These are phyloP conservation scores for Tylopilus vinaceipallidus DNA, from an alignment of 768 basidiomycete species.

Conservation along the genomic window DNA sequence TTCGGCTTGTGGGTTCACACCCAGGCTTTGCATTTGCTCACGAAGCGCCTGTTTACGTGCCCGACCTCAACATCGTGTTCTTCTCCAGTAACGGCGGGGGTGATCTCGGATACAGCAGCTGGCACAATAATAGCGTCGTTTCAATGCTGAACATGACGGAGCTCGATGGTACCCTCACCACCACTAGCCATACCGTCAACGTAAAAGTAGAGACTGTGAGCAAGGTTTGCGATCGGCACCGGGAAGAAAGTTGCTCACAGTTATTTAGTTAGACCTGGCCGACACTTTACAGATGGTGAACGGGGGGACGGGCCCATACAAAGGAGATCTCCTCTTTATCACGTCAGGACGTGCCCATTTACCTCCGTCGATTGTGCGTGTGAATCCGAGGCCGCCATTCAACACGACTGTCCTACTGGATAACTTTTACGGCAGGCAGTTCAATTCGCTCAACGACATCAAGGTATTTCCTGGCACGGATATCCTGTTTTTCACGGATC, in stretches of 20 bases:
- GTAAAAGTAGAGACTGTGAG: slow-evolving; percentile 46
- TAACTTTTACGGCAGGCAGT: slow-evolving; percentile 79
- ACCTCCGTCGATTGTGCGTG: slow-evolving; percentile 61
- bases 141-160: slow-evolving; percentile 60
- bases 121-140: slow-evolving; percentile 61
- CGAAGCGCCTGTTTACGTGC: slow-evolving; percentile 70
- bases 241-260: slow-evolving; percentile 1
- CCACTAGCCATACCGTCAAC: slow-evolving; percentile 39
- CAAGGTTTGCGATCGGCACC: background rate
- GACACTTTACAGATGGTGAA: slow-evolving; percentile 68
- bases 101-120: slow-evolving; percentile 57
- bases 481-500: slow-evolving; percentile 76
- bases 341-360: slow-evolving; percentile 63
- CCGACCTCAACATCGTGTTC: slow-evolving; percentile 64
- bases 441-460: slow-evolving; percentile 81
- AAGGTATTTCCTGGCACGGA: slow-evolving; percentile 68
- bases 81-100: slow-evolving; percentile 75
- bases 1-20: slow-evolving; percentile 61
- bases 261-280: slow-evolving; percentile 52
- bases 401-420: slow-evolving; percentile 71
- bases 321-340: slow-evolving; percentile 55
- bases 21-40: slow-evolving; percentile 72
- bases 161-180: slow-evolving; percentile 45
- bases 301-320: slow-evolving; percentile 64
- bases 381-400: slow-evolving; percentile 62